Evolutionary conservation across 768 basidiomycete genomes (phyloP), one percentile per base, ranked within the genome.

Genomic region (Hygrophoropsis aurantiaca): DNA sequence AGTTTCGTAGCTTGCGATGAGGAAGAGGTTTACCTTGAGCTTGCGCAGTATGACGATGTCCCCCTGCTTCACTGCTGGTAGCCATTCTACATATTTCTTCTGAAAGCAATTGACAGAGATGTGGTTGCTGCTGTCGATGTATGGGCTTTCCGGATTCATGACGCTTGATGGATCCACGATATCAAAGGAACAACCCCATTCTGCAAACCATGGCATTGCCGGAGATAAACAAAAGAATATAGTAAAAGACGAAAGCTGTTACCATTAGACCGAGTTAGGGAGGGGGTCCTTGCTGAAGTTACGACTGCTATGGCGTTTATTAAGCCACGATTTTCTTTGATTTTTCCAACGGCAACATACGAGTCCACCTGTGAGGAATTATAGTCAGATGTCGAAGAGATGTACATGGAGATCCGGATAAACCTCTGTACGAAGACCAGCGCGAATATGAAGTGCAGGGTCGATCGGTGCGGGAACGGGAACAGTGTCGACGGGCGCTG

Each of bases 141-240:
- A 30, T 13, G 27, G 6, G 27, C 27, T 30, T 13, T 57, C 60
- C 5, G 63, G 54, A n/a, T 61, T 53, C 23, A 59, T 52, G n/a
- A 62, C 61, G 38, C 69, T 72, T 21, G 79, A 79, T 3, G 78
- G 75, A 54, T 87, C 85, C 7, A 76, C 70, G 13, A 87, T 58
- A 9, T 60, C 60, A 15, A 86, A 47, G 26, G 62, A 73, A 35
- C 71, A 60, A 53, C 46, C 56, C 70, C 67, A 76, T 27, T 83
- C 84, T 86, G 47, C 13, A 47, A 15, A 37, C 35, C 11, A 10
- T 16, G 20, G 43, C 37, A n/a, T n/a, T n/a, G n/a, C n/a, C n/a
- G n/a, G n/a, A 34, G 32, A 34, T 10, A 25, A 30, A 32, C 42
- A 27, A 47, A 26, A n/a, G n/a, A n/a, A n/a, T n/a, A 41, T 33